A percentile compares a stretch with the other conserved stretches of the same genome.
Conservation (phyloP, 2,329 filamentous ascomycete species). For the Penicillium carneum region DNA sequence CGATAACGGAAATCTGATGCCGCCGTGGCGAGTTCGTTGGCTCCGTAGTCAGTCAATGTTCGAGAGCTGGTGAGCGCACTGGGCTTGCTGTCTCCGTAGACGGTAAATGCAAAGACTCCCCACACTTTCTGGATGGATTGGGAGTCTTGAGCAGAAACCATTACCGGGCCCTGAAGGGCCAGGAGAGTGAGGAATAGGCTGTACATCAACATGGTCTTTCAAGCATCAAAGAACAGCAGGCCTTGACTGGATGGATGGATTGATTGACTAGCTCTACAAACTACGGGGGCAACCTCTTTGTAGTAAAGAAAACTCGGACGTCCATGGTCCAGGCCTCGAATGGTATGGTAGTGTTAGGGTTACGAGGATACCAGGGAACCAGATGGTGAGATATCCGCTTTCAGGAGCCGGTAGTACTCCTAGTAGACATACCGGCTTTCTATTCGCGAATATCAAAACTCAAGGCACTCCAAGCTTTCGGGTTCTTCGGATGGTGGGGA, state of each 20-base stretch:
- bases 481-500: constrained; percentile 17
- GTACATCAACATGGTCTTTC: constrained; percentile 23
- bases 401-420: constrained; percentile 20
- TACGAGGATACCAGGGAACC: constrained; percentile 15
- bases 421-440: neutral
- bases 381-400: constrained; percentile 22
- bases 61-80: constrained; percentile 45
- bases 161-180: constrained; percentile 22
- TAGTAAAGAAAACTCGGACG: constrained; percentile 10
- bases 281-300: constrained; percentile 4
- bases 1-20: constrained; percentile 61
- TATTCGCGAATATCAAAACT: constrained; percentile 9
- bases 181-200: constrained; percentile 19
- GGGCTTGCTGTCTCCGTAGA: constrained; percentile 64
- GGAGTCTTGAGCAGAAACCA: constrained; percentile 37
- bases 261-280: neutral
- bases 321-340: constrained; percentile 27
- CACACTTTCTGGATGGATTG: constrained; percentile 46
- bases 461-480: constrained; percentile 21
- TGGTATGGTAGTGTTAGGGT: constrained; percentile 15
- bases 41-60: constrained; percentile 61
- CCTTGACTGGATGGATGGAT: neutral
- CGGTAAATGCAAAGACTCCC: constrained; percentile 62
- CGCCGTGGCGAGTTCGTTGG: constrained; percentile 60
- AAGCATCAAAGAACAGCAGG: neutral